Evolutionary conservation across 257 asterid genomes (phyloP).

Genomic region (Agastache rugosa): DNA sequence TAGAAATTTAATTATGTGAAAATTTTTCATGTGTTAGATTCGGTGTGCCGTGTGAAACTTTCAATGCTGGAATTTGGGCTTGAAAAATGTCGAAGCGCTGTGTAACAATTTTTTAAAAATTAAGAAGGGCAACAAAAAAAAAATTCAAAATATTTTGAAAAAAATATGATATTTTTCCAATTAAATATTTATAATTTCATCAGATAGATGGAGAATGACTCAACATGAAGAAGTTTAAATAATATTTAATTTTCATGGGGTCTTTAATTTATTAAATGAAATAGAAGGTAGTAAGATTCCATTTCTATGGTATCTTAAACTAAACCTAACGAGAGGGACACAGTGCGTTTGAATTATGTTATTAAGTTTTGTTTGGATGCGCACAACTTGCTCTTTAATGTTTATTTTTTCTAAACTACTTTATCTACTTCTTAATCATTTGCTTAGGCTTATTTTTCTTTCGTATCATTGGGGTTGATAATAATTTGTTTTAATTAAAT

Average conservation of each 20-base stretch:
- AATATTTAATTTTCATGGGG: not conserved
- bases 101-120: too few species aligned
- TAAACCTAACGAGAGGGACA: constrained; percentile 46
- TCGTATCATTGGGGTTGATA: not conserved
- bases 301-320: constrained; percentile 45
- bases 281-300: constrained; percentile 29
- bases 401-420: constrained; percentile 30
- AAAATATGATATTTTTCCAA: too few species aligned
- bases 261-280: not conserved
- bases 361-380: constrained; percentile 36
- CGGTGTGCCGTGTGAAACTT: too few species aligned
- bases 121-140: too few species aligned
- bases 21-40: too few species aligned
- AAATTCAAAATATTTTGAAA: too few species aligned
- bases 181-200: too few species aligned
- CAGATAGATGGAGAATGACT: not conserved
- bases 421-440: constrained; percentile 25
- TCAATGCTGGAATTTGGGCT: too few species aligned
- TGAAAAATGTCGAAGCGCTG: too few species aligned
- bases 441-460: constrained; percentile 3
- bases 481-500: not conserved
- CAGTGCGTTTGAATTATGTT: constrained; percentile 8
- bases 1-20: too few species aligned
- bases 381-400: constrained; percentile 32
- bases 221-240: not conserved